A percentile compares a stretch with the other conserved stretches of the same genome.
phyloP scores from a whole-genome alignment of 2,329 filamentous ascomycete genomes.

The Sporothrix globosa region DNA sequence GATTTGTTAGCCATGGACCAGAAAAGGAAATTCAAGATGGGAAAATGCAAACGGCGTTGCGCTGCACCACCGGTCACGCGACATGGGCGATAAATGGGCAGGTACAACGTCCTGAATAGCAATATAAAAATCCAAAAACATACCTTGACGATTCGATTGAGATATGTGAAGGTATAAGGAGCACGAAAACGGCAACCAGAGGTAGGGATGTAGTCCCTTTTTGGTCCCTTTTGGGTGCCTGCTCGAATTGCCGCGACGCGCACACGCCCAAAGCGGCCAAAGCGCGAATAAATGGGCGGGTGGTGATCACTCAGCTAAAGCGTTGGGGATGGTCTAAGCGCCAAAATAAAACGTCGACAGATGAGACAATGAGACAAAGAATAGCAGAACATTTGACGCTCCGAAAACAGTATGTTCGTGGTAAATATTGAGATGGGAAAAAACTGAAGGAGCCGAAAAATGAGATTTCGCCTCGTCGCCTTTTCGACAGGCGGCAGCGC shows the following conservation, averaged over 20 bases:
- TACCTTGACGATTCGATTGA: constrained; percentile 5
- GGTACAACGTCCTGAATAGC: not conserved
- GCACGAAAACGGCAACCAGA: not conserved
- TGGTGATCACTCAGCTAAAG: constrained; percentile 19
- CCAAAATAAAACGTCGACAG: not conserved
- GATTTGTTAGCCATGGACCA: constrained; percentile 2
- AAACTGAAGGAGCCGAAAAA: not conserved
- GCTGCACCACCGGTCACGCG: not conserved
- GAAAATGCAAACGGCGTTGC: not conserved
- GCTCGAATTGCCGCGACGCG: constrained; percentile 20
- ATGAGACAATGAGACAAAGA: not conserved
- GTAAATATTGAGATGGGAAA: not conserved
- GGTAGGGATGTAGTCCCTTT: not conserved
- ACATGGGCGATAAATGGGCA: not conserved
- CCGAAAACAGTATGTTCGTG: not conserved
- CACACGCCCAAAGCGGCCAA: constrained; percentile 25
- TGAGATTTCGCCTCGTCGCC: not conserved
- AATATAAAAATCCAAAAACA: not conserved
- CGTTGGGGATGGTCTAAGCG: constrained; percentile 4
- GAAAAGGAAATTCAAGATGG: not conserved
- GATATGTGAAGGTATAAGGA: not conserved
- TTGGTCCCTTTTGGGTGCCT: constrained; percentile 12
- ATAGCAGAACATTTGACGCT: not conserved
- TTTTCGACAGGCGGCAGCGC: constrained; percentile 19
- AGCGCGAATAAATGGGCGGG: not conserved